Conservation (phyloP, 192 early-diverging fungal genomes). For the Pilobolus umbonatus region DNA sequence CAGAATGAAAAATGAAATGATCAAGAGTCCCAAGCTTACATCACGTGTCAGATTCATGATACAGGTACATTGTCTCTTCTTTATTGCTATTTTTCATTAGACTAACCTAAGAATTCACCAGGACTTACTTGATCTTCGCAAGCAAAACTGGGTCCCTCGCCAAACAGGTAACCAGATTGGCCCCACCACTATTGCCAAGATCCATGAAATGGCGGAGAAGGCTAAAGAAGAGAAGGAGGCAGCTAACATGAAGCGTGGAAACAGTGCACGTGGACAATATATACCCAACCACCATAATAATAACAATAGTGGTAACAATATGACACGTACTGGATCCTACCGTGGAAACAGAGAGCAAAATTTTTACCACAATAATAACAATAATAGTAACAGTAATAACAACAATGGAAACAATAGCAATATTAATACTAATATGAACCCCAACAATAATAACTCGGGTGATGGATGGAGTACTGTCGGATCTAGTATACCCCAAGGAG, state of each 20-base stretch:
- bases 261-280: slow-evolving; percentile 47
- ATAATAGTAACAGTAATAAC: neutral
- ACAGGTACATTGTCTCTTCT: slow-evolving; percentile 7
- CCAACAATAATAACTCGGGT: slow-evolving; percentile 37
- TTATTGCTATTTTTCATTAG: neutral
- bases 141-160: slow-evolving; percentile 73
- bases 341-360: slow-evolving; percentile 36
- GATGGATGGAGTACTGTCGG: slow-evolving; percentile 75
- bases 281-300: slow-evolving; percentile 13
- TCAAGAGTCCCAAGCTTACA: slow-evolving; percentile 61
- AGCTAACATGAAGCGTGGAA: slow-evolving; percentile 49
- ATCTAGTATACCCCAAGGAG: slow-evolving; percentile 33
- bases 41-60: slow-evolving; percentile 95
- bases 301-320: slow-evolving; percentile 52
- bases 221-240: slow-evolving; percentile 71
- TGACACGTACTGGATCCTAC: slow-evolving; percentile 54
- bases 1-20: slow-evolving; percentile 70
- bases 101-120: neutral
- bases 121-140: slow-evolving; percentile 59
- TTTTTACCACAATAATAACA: neutral
- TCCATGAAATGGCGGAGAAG: slow-evolving; percentile 66
- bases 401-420: slow-evolving; percentile 2
- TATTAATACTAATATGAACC: slow-evolving; percentile 14
- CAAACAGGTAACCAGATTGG: slow-evolving; percentile 47
- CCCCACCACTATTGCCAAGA: slow-evolving; percentile 90